Conservation (phyloP, 495 filamentous ascomycete species). For the Penicillium ochrochloron region DNA sequence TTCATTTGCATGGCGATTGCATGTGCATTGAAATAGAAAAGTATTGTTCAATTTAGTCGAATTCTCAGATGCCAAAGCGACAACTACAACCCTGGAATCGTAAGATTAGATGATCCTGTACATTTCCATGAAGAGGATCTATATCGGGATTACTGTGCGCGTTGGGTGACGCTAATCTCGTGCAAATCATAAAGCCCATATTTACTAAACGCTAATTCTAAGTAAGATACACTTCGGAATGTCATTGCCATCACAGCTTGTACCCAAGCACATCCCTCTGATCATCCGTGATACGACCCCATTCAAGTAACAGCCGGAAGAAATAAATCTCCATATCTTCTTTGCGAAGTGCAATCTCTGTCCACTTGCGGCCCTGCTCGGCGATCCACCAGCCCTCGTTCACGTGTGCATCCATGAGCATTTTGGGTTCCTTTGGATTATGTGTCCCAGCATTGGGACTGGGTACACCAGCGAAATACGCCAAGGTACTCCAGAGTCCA, state of each 20-base stretch:
- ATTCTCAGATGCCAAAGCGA: neutral
- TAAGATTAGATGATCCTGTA: neutral
- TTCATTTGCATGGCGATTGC: conserved; percentile 12
- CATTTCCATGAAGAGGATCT: neutral
- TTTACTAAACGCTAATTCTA: conserved; percentile 1
- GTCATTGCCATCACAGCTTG: conserved; percentile 14
- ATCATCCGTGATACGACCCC: conserved; percentile 68
- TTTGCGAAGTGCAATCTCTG: conserved; percentile 64
- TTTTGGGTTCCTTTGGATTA: conserved; percentile 15
- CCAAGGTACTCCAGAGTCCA: conserved; percentile 64
- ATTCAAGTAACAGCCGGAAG: conserved; percentile 78
- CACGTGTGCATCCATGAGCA: conserved; percentile 42
- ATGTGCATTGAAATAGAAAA: conserved; percentile 11
- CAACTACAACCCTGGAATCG: neutral
- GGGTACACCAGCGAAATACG: conserved; percentile 62
- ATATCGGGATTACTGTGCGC: neutral
- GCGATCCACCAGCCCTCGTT: conserved; percentile 66
- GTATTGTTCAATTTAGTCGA: neutral
- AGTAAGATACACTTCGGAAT: neutral
- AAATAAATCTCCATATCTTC: conserved; percentile 88
- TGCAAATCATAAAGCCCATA: conserved; percentile 5
- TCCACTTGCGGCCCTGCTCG: conserved; percentile 68
- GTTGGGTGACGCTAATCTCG: neutral
- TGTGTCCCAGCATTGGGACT: neutral
- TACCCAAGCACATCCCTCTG: conserved; percentile 63